These are phyloP conservation scores for Exobasidium rhododendri DNA, from an alignment of 1,284 basidiomycete genomes.

Conservation along the genomic window DNA sequence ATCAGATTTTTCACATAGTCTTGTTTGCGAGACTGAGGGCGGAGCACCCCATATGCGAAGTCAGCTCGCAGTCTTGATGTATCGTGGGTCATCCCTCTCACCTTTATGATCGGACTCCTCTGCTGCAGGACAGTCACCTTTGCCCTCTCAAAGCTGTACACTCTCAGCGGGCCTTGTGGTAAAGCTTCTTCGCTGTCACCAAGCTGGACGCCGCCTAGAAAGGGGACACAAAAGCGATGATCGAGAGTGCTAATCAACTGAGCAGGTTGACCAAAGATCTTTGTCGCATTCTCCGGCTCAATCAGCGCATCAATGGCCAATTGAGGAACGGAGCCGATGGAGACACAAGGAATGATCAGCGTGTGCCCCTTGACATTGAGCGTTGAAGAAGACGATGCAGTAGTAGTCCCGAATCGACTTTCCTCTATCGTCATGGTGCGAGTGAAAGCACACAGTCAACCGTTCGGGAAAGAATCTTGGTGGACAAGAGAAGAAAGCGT, in stretches of 20 bases:
- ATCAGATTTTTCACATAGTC: not conserved
- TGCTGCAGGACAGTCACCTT: constrained; percentile 13
- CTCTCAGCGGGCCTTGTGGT: not conserved
- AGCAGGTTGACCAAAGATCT: not conserved
- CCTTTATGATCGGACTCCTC: constrained; percentile 9
- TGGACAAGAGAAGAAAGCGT: no score
- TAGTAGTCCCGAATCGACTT: not conserved
- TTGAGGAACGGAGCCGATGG: constrained; percentile 9
- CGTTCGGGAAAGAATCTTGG: no score
- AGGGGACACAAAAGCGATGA: constrained; percentile 2
- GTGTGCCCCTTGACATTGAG: constrained; percentile 1
- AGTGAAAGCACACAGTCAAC: no score
- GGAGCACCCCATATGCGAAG: not conserved
- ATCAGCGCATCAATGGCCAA: constrained; percentile 1
- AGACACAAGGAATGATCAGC: constrained; percentile 6
- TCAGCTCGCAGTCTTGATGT: not conserved
- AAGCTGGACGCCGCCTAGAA: not conserved
- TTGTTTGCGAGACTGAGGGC: not conserved
- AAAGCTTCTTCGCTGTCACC: not conserved
- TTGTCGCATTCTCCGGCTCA: not conserved
- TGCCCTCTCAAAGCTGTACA: constrained; percentile 1
- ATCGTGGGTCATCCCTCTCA: not conserved
- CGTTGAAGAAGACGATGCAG: no score
- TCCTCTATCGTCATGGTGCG: not conserved
- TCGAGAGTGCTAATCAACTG: not conserved